Conservation (phyloP, 805 yeast genomes). For the Pichia phayaonensis region DNA sequence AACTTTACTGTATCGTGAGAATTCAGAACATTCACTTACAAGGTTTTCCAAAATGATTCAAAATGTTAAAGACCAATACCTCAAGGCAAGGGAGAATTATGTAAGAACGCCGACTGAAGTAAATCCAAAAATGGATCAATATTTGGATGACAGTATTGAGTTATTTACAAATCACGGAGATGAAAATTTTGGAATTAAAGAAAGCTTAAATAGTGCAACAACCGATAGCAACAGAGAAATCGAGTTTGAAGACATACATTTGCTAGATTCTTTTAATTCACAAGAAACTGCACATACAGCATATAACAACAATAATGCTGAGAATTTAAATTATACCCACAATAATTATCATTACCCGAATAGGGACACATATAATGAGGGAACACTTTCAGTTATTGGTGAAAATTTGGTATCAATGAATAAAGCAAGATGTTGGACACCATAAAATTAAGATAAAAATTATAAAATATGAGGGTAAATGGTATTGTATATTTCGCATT, state of each 20-base stretch:
- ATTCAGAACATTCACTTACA: not conserved
- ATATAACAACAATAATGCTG: not conserved
- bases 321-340: not conserved
- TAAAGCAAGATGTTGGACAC: constrained; percentile 4
- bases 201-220: not conserved
- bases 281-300: not conserved
- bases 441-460: not conserved
- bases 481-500: not conserved
- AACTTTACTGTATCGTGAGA: not conserved
- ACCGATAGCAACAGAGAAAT: not conserved
- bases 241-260: not conserved
- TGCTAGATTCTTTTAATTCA: not conserved
- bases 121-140: not conserved
- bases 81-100: not conserved
- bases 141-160: not conserved
- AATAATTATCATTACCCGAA: not conserved
- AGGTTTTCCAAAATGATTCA: constrained; percentile 1
- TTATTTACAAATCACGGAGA: not conserved
- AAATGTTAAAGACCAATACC: constrained; percentile 7
- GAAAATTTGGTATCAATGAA: constrained; percentile 1
- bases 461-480: not conserved
- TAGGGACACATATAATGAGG: not conserved
- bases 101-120: constrained; percentile 9
- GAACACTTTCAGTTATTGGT: constrained; percentile 6
- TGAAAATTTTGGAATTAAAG: not conserved